Base-by-base conservation (phyloP, 805 yeast genomes). In the Starmerella vitae region DNA sequence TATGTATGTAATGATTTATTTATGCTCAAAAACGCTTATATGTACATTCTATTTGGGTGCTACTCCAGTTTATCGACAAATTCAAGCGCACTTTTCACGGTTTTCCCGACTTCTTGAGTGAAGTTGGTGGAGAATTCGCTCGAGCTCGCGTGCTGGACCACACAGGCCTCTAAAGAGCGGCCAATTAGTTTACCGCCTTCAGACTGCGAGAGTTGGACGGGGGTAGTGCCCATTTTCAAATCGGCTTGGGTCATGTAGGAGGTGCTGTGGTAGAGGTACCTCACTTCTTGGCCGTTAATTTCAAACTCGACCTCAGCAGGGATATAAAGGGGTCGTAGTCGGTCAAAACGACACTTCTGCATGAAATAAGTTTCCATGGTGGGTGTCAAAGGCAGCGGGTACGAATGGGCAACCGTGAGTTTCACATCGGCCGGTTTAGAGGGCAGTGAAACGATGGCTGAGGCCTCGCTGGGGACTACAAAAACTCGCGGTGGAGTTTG, bases 161-260 rank as follows among this genome's bases (percentile, higher is more conserved):
- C 55, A 44, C 65, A 59, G 39, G 71, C 63, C 52, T 74, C 79
- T 7, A 61, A 44, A 20, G 63, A 57, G 41, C 74, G 59, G 1
- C 79, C 79, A 10, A 77, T 78, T 33, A 71, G 58, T 5, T 64
- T 55, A 3, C 78, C 79, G n/a, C 77, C 76, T 49, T 74, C 78
- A 14, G 70, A 57, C 14, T 64, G 52, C 30, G 67, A 60, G 38
- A 63, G 61, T 44, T 70, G 73, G 15, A 70, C 55, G 20, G 54
- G 36, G 12, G 31, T 36, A 8, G 58, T 62, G 12, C 57, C 57
- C 38, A 52, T 63, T n/a, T 54, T 44, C 40, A 70, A 61, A 36
- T 65, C 67, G 26, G 70, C 50, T 43, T 68, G 70, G 8, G 68
- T 62, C 33, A 74, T 55, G 51, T 65, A 63, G n/a, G 59, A 47